A percentile compares a stretch with the other conserved stretches of the same genome.
Conservation (phyloP, 2,329 filamentous ascomycete species). For the Alternaria consortialis region DNA sequence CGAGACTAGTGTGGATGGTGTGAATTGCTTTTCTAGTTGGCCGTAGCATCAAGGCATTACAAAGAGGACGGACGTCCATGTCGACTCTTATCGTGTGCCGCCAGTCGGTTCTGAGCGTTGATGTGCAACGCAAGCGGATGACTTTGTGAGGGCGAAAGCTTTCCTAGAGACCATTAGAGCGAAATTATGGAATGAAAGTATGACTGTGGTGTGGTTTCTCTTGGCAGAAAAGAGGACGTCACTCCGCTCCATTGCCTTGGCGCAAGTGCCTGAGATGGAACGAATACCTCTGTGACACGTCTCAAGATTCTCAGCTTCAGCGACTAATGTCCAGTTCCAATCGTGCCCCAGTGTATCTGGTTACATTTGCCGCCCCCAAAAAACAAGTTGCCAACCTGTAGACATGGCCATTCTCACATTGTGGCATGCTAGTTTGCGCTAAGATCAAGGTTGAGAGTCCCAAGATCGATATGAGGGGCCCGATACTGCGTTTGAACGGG, state of each 20-base stretch:
- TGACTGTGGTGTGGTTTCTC: neutral
- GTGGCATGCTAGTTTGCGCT: neutral
- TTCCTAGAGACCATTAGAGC: neutral
- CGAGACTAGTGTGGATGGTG: neutral
- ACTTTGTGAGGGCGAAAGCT: neutral
- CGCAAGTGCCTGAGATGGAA: neutral
- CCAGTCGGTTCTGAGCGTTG: neutral
- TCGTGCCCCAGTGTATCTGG: neutral
- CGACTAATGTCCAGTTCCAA: neutral
- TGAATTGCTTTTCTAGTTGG: neutral
- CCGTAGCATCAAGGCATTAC: neutral
- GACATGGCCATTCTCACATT: neutral
- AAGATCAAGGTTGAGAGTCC: neutral
- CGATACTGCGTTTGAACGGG: slow-evolving; percentile 10
- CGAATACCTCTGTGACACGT: neutral
- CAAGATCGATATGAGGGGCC: slow-evolving; percentile 3
- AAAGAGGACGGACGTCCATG: slow-evolving; percentile 1
- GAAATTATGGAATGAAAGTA: no score
- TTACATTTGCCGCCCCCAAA: neutral
- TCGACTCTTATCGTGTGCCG: neutral
- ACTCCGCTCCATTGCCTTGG: neutral
- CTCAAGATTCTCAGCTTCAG: neutral
- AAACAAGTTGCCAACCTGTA: neutral
- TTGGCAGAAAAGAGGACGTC: neutral
- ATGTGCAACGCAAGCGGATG: neutral